A percentile compares a stretch with the other conserved stretches of the same genome.
Conservation (phyloP, 345 rosid species). For the Nasturtium officinale region DNA sequence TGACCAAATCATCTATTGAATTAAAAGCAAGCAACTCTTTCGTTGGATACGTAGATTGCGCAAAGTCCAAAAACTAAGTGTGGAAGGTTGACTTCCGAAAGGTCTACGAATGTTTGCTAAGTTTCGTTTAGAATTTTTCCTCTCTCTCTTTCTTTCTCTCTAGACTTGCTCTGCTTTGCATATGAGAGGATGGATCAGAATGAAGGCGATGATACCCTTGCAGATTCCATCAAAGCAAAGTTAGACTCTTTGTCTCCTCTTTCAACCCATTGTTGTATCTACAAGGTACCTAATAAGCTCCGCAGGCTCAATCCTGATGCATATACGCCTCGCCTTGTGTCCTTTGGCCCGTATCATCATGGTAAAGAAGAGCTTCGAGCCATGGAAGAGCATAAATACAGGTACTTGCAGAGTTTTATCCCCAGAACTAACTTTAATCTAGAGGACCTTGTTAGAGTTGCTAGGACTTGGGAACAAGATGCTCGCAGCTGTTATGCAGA, state of each 20-base stretch:
- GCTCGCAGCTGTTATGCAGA: constrained; percentile 44
- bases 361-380: constrained; percentile 24
- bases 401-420: constrained; percentile 41
- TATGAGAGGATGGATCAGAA: background rate
- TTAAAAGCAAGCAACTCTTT: background rate
- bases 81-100: background rate
- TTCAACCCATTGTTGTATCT: constrained; percentile 29
- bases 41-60: background rate
- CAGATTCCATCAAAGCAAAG: constrained; percentile 30
- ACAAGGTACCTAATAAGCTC: constrained; percentile 40
- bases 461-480: constrained; percentile 35
- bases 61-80: background rate
- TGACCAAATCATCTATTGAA: background rate
- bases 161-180: background rate
- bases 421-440: constrained; percentile 28
- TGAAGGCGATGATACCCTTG: background rate
- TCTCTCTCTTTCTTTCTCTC: background rate
- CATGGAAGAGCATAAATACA: constrained; percentile 43
- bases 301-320: constrained; percentile 32
- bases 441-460: constrained; percentile 15
- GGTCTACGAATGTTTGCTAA: background rate
- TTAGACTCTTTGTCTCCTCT: constrained; percentile 32
- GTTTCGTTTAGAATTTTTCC: background rate
- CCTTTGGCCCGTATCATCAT: constrained; percentile 36
- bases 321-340: constrained; percentile 33